Base-by-base conservation (phyloP, 371 early-diverging fungal genomes). In the Mortierella polycephala region DNA sequence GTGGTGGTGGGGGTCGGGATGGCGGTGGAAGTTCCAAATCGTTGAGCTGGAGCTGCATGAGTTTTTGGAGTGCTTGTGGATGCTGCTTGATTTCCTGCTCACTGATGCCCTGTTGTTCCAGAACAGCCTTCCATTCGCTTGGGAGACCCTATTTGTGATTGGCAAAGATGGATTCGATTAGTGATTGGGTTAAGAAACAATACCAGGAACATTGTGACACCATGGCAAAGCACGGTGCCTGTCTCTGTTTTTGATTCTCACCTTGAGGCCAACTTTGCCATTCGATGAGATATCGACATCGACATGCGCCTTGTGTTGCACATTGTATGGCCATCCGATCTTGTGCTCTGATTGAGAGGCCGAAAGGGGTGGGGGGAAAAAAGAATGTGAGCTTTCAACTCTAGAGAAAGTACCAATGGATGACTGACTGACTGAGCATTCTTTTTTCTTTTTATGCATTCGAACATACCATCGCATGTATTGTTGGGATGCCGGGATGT, bases 271-370 rank as follows among this genome's bases (percentile, higher is more conserved):
- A 14, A 74, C 87, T 64, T 62, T 86, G 81, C 75, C 75, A 44
- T 12, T 57, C 47, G 50, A 53, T 12, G 76, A 62, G 47, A 71
- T 62, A 49, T 87, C 86, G 51, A 88, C 81, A 62, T 88, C 84
- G 50, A 90, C 89, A 69, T 89, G 89, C 8, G 89, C 80, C 59
- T 87, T 85, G 60, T 90, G 90, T 41, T 89, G 85, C 18, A 89
- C 82, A 67, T 89, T 88, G 68, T 86, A 90, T 14, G 90, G 90
- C 73, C 85, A 83, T 42, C 90, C 88, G 58, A 90, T 89, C 12
- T 71, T 70, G 60, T 69, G 70, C 42, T 75, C 71, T 75, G 44
- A 47, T 46, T n/a, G 23, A 39, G 57, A 59, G 37, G 16, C 46
- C 52, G 54, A 53, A 18, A 51, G 4, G 46, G 14, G 54, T 13